phyloP scores from a whole-genome alignment of 2,329 filamentous ascomycete genomes.

The Aspergillus uvarum region DNA sequence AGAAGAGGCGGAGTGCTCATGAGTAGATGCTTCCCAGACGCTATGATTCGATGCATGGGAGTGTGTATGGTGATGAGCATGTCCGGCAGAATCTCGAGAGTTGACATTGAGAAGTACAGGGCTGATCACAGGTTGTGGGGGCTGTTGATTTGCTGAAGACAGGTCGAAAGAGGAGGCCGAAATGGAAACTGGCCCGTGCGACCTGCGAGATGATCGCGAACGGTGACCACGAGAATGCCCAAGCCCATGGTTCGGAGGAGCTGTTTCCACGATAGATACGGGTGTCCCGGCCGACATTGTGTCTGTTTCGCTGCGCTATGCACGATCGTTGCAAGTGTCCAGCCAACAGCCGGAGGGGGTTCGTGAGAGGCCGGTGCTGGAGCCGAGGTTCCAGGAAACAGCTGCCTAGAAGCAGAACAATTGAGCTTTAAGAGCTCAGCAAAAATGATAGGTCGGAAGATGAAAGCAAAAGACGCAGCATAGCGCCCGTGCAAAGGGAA shows the following conservation, averaged over 20 bases:
- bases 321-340: constrained; percentile 9
- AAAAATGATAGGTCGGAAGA: constrained; percentile 14
- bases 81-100: constrained; percentile 24
- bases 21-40: neutral
- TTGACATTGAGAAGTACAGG: constrained; percentile 26
- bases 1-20: neutral
- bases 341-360: constrained; percentile 7
- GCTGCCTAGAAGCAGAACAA: constrained; percentile 7
- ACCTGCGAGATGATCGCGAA: constrained; percentile 33
- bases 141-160: constrained; percentile 19
- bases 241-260: constrained; percentile 28
- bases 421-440: constrained; percentile 23
- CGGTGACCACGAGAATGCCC: constrained; percentile 34
- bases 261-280: constrained; percentile 31
- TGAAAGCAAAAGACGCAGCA: constrained; percentile 17
- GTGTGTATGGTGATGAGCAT: constrained; percentile 39
- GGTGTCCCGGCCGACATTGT: constrained; percentile 38
- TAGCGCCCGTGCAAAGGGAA: constrained; percentile 17
- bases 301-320: constrained; percentile 10
- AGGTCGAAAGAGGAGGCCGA: constrained; percentile 24
- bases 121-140: constrained; percentile 17
- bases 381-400: constrained; percentile 12
- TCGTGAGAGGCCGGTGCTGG: constrained; percentile 14
- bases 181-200: constrained; percentile 29
- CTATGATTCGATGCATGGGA: constrained; percentile 29